Evolutionary conservation across 352 stramenopile genomes (phyloP), one percentile per base, ranked within the genome.

Genomic region (Stramenopiles sp.): DNA sequence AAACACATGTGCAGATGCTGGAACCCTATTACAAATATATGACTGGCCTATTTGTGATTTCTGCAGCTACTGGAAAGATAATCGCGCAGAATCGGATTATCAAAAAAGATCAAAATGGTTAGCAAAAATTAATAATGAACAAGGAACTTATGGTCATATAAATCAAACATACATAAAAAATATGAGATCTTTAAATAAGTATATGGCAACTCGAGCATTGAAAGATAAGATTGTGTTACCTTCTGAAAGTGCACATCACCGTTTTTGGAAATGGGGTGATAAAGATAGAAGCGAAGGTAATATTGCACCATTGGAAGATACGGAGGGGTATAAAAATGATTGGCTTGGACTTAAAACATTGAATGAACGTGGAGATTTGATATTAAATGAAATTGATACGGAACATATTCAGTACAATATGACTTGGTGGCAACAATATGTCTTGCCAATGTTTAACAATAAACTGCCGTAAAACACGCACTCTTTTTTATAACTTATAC

Each of bases 1-100:
- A 31, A 84, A 69, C 81, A 96, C 86, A 83, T 96, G 79, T 92
- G 94, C 65, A 90, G 89, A n/a, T n/a, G n/a, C n/a, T n/a, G 53
- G 53, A 69, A 27, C 53, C 53, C 27, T 27, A 23, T 23, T 69
- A 23, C 20, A 20, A 20, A 69, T 69, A 20, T 69, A 69, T 27
- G 53, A 69, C 53, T 69, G 53, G 53, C 53, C 53, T 69, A 23
- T 69, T 69, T 69, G 53, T 27, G 27, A 27, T 69, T 69, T 69
- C 27, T 69, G 53, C 27, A 69, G 27, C 27, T 69, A 23, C 27
- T 69, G 53, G 53, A 69, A 69, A 69, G 53, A 69, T 27, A 69
- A 69, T 69, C 53, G 53, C 20, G 27, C 20, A 20, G 20, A 69
- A 27, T 20, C 20, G 53, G 53, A 69, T 20, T 69, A 69, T 27